Percentiles rank a stretch among this genome's conserved stretches.
Conservation (phyloP, 106 monocot species). For the Triglochin maritima region DNA sequence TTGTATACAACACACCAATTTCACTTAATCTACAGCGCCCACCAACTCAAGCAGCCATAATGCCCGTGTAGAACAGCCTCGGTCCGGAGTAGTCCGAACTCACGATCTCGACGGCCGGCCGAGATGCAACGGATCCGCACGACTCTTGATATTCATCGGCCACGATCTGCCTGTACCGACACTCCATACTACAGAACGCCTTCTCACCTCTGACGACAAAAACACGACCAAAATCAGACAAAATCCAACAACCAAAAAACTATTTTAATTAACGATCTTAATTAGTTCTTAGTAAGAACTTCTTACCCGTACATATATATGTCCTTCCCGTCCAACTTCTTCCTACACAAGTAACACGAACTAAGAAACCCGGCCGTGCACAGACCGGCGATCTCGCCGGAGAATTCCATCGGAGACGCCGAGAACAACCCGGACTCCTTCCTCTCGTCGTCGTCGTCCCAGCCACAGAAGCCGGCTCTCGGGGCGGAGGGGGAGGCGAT, state of each 20-base stretch:
- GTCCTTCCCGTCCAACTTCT: conserved; percentile 50
- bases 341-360: conserved; percentile 38
- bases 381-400: conserved; percentile 8
- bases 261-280: background rate
- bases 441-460: background rate
- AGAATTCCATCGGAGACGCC: background rate
- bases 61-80: conserved; percentile 9
- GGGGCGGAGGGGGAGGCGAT: background rate
- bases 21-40: background rate
- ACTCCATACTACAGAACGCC: conserved; percentile 66
- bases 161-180: conserved; percentile 46
- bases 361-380: conserved; percentile 34
- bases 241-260: background rate
- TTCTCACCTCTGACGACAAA: conserved; percentile 42
- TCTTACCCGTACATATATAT: conserved; percentile 70
- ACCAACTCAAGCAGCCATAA: conserved; percentile 6
- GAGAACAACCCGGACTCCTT: conserved; percentile 2
- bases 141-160: conserved; percentile 39
- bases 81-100: conserved; percentile 13
- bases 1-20: background rate
- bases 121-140: conserved; percentile 16
- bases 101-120: conserved; percentile 9
- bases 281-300: background rate
- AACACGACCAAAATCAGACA: background rate
- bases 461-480: background rate